A percentile compares a stretch with the other conserved stretches of the same genome.
Evolutionary conservation across 1,139 yeast genomes (phyloP).

Genomic region (Pichia norvegensis): DNA sequence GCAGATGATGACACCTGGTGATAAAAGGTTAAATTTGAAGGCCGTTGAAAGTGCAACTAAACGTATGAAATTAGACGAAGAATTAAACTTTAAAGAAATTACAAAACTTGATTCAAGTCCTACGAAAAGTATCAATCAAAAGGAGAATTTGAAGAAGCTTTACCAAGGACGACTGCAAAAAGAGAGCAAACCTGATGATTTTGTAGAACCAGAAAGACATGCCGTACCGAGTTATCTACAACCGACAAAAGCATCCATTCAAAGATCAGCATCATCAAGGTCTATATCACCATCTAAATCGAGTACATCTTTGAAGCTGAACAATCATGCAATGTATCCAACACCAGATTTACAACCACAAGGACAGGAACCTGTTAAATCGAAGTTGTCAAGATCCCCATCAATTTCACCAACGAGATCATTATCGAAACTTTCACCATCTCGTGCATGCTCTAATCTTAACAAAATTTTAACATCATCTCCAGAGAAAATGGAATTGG

Average conservation of each 20-base stretch:
- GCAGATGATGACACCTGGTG: slow-evolving; percentile 24
- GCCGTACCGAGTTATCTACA: slow-evolving; percentile 18
- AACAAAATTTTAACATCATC: slow-evolving; percentile 12
- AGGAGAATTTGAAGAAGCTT: slow-evolving; percentile 17
- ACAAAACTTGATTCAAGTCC: slow-evolving; percentile 26
- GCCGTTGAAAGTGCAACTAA: slow-evolving; percentile 26
- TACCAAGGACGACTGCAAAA: slow-evolving; percentile 8
- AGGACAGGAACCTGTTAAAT: neutral
- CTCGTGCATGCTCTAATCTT: slow-evolving; percentile 20
- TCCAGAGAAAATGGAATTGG: slow-evolving; percentile 3
- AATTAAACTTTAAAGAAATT: slow-evolving; percentile 22
- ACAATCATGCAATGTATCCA: neutral
- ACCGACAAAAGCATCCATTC: slow-evolving; percentile 20
- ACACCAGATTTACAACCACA: slow-evolving; percentile 3
- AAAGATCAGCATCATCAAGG: slow-evolving; percentile 12
- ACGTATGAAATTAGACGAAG: slow-evolving; percentile 19
- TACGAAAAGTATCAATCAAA: slow-evolving; percentile 21
- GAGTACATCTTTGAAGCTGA: slow-evolving; percentile 3
- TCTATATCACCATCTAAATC: slow-evolving; percentile 14
- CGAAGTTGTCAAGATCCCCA: slow-evolving; percentile 9
- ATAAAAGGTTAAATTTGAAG: slow-evolving; percentile 18
- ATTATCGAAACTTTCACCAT: slow-evolving; percentile 24
- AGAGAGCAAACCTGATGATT: neutral
- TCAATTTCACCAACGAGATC: slow-evolving; percentile 14
- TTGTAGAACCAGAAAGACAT: slow-evolving; percentile 1